Base-by-base conservation (phyloP, 768 basidiomycete genomes). In the Auriscalpium orientale region DNA sequence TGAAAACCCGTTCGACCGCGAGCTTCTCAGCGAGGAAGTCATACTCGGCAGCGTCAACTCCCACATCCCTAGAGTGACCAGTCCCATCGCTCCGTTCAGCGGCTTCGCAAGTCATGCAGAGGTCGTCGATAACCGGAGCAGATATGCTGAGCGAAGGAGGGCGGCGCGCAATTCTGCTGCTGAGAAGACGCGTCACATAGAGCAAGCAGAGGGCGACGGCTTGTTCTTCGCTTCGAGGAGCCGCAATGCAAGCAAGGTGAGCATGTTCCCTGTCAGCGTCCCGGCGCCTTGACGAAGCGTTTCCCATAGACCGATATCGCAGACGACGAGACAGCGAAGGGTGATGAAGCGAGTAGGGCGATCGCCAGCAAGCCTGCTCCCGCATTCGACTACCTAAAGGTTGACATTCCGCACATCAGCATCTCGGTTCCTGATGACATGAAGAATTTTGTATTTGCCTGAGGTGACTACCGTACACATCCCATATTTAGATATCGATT, bases 21-120 rank as follows among this genome's bases (percentile, higher is more conserved):
- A 18, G 46, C 20, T 9, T 1, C 2, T 45, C 22, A 38, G 12
- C 44, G 59, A 60, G 22, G 51, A 16, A 4, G 58, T 58, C 46
- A 52, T 34, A 33, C 43, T 62, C 13, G 55, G 61, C 15, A 54
- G 13, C 15, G 61, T 62, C 8, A 33, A 49, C 28, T 49, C 59
- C 15, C 44, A 47, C 46, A 53, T 22, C 15, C 59, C 55, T 21
- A 58, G 53, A 18, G 11, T 56, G 45, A 62, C 61, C 21, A 54
- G 55, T 22, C 61, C 61, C 34, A 56, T 60, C 43, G 58, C 58
- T 13, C 58, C 58, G 20, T 62, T 46, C 40, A 46, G 37, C 18
- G 61, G 61, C 6, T 57, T 62, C 35, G 50, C 61, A 46, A 54
- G 54, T 53, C 51, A 55, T 44, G 61, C 61, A 22, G 61, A 60